These are phyloP conservation scores for Acanthamoeba royreba DNA, from an alignment of 208 protist species.

Conservation along the genomic window DNA sequence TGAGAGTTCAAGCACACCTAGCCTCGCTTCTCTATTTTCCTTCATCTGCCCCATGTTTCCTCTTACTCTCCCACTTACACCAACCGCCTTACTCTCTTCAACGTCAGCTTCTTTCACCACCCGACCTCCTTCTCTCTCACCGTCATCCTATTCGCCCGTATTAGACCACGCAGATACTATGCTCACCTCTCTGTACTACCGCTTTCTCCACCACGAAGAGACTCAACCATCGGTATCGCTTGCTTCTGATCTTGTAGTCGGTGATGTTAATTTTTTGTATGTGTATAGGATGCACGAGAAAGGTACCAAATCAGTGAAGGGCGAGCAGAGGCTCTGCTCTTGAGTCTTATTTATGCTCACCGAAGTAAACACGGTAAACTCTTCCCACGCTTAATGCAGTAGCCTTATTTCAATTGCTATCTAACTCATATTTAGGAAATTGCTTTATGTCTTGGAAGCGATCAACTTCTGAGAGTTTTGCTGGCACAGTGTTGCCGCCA, in stretches of 20 bases:
- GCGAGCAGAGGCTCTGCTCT: background rate
- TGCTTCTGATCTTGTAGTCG: background rate
- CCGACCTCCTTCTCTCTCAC: background rate
- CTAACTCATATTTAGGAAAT: no score
- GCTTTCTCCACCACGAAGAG: background rate
- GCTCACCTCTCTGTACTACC: background rate
- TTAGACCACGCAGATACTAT: background rate
- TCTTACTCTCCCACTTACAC: background rate
- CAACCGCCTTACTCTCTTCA: background rate
- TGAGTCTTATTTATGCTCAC: background rate
- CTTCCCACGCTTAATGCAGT: no score
- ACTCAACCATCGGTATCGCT: background rate
- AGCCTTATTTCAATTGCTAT: no score
- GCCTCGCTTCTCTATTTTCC: background rate
- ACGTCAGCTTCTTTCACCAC: background rate
- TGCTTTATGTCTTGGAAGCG: background rate
- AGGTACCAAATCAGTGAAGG: background rate
- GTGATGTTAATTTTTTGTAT: no score
- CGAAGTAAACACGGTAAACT: background rate
- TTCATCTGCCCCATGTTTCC: constrained; percentile 1
- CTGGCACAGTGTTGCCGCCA: background rate
- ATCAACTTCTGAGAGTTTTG: background rate
- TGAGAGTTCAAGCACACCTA: background rate
- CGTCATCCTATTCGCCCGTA: background rate
- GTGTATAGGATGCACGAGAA: background rate